A percentile compares a stretch with the other conserved stretches of the same genome.
These are phyloP conservation scores for Solanum boliviense DNA, from an alignment of 257 asterid genomes.

Conservation along the genomic window DNA sequence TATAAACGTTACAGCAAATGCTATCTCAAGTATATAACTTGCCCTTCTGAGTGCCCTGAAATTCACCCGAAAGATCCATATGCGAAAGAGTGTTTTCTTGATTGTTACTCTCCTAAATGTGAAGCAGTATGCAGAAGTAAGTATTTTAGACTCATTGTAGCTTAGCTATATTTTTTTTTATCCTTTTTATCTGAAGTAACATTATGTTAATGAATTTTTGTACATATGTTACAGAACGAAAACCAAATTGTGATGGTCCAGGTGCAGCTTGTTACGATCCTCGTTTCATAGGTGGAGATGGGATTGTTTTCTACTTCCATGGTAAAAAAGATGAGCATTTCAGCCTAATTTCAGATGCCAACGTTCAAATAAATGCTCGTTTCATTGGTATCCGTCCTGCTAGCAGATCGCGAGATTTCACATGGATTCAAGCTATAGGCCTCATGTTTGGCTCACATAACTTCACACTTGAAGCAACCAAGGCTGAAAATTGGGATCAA, in stretches of 20 bases:
- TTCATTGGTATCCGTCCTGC: slow-evolving; percentile 8
- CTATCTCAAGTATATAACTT: slow-evolving; percentile 2
- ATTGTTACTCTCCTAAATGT: slow-evolving; percentile 15
- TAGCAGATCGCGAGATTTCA: slow-evolving; percentile 4
- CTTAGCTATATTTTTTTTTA: not conserved
- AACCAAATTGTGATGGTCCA: slow-evolving; percentile 14
- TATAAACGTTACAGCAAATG: slow-evolving; percentile 9
- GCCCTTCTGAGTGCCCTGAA: slow-evolving; percentile 8
- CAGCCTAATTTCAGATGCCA: slow-evolving; percentile 7
- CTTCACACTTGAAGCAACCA: slow-evolving; percentile 10
- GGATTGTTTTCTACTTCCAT: slow-evolving; percentile 16
- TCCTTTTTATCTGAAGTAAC: not conserved
- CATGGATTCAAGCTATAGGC: slow-evolving; percentile 14
- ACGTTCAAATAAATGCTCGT: slow-evolving; percentile 10
- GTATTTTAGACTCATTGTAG: not conserved
- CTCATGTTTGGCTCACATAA: slow-evolving; percentile 6
- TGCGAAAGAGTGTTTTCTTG: slow-evolving; percentile 14
- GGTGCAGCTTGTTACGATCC: slow-evolving; percentile 14
- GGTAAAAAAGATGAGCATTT: slow-evolving; percentile 10
- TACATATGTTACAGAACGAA: not conserved
- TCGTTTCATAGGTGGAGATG: slow-evolving; percentile 14
- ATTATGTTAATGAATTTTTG: not conserved
- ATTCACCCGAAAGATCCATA: slow-evolving; percentile 5
- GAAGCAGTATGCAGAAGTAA: slow-evolving; percentile 13
- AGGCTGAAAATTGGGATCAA: not conserved